Conservation (phyloP, 495 filamentous ascomycete genomes). For the Daldinia childiae region DNA sequence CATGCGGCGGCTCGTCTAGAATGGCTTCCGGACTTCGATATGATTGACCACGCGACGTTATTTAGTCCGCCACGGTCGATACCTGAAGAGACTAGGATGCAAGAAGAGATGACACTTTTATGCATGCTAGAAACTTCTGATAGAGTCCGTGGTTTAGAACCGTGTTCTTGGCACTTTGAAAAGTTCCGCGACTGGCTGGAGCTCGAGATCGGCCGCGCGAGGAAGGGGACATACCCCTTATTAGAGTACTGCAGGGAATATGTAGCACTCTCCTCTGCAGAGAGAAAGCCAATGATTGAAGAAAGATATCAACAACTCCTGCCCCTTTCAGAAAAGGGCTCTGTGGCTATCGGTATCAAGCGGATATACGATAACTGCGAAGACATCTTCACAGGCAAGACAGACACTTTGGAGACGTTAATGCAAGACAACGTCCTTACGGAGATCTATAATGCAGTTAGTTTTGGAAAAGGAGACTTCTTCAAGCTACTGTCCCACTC, state of each 20-base stretch:
- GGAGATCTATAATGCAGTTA: neutral
- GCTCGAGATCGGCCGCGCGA: neutral
- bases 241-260: neutral
- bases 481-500: neutral
- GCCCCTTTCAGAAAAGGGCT: neutral
- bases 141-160: neutral
- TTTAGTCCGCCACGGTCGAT: neutral
- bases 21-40: neutral
- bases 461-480: neutral
- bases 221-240: neutral
- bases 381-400: neutral
- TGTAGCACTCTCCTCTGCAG: neutral
- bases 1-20: neutral
- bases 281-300: neutral
- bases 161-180: neutral
- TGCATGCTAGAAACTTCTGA: neutral
- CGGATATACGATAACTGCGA: neutral
- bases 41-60: neutral
- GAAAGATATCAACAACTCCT: neutral
- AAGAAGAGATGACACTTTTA: neutral
- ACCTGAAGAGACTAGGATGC: neutral
- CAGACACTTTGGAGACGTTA: neutral
- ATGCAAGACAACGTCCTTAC: neutral
- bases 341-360: neutral
- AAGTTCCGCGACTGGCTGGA: neutral